Conservation (phyloP, 2,329 filamentous ascomycete genomes). For the Microascus cirrosus region DNA sequence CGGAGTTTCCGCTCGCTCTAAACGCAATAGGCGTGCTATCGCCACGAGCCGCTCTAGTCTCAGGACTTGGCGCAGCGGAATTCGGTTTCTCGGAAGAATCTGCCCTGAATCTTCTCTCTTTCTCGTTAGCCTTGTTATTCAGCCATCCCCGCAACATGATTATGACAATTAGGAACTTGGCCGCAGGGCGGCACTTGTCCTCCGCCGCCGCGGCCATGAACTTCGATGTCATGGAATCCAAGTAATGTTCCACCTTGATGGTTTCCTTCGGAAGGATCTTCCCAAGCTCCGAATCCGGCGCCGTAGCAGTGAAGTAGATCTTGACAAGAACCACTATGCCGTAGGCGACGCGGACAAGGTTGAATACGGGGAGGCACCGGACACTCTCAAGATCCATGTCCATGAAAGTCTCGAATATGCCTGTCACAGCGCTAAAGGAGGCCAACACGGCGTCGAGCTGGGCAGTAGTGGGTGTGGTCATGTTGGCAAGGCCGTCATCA, state of each 20-base stretch:
- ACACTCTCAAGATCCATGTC: conserved; percentile 46
- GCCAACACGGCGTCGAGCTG: conserved; percentile 57
- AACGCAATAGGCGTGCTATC: not conserved
- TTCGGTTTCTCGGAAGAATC: not conserved
- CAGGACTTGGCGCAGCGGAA: not conserved
- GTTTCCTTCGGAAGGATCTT: conserved; percentile 57
- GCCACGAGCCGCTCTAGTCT: not conserved
- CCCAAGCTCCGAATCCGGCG: conserved; percentile 55
- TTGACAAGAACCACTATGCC: conserved; percentile 63
- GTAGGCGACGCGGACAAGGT: conserved; percentile 62
- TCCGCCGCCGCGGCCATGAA: conserved; percentile 53
- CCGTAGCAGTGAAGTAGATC: conserved; percentile 56
- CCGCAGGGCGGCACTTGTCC: conserved; percentile 52
- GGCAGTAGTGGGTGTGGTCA: conserved; percentile 29
- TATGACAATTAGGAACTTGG: conserved; percentile 61
- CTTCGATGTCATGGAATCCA: conserved; percentile 59
- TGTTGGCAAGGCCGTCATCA: conserved; percentile 26
- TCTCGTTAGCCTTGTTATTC: conserved; percentile 4
- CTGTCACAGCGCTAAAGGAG: conserved; percentile 57
- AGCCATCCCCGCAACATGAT: conserved; percentile 64
- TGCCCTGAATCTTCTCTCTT: not conserved
- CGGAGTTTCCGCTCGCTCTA: not conserved
- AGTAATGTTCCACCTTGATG: conserved; percentile 53
- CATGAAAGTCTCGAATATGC: conserved; percentile 54
- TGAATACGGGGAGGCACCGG: conserved; percentile 57